A percentile compares a stretch with the other conserved stretches of the same genome.
phyloP scores from a whole-genome alignment of 192 early-diverging fungal genomes.

The Gaertneriomyces sp. region DNA sequence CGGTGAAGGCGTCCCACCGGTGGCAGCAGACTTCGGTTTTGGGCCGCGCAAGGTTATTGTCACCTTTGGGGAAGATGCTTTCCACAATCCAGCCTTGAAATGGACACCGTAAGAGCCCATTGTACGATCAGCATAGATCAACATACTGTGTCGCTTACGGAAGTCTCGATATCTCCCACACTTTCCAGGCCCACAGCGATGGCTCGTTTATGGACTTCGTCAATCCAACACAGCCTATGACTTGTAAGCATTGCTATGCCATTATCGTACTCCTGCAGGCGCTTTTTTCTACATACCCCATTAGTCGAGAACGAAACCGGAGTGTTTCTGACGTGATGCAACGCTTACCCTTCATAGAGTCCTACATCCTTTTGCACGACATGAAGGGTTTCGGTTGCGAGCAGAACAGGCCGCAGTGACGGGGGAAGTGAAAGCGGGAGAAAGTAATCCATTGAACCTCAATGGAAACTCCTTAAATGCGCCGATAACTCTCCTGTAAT shows the following conservation, averaged over 20 bases:
- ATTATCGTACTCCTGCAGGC: conserved; percentile 62
- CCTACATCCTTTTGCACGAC: conserved; percentile 62
- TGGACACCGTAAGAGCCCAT: conserved; percentile 5
- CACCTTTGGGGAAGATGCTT: conserved; percentile 62
- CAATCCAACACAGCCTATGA: conserved; percentile 78
- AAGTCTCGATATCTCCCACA: conserved; percentile 13
- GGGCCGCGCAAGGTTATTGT: conserved; percentile 35
- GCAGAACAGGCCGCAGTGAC: conserved; percentile 47
- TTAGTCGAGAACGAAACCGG: not conserved
- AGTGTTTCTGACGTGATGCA: not conserved
- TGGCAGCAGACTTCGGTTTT: no score
- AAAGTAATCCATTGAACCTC: conserved; percentile 41
- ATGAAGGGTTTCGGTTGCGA: conserved; percentile 50
- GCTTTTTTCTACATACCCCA: conserved; percentile 44
- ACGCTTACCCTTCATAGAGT: conserved; percentile 65
- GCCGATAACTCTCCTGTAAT: no score
- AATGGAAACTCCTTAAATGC: no score
- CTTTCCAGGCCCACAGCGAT: conserved; percentile 16
- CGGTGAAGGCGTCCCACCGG: no score
- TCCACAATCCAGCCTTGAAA: conserved; percentile 26
- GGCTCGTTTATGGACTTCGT: conserved; percentile 29
- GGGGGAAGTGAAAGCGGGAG: conserved; percentile 15
- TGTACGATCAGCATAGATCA: not conserved
- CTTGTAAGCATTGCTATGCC: conserved; percentile 73
- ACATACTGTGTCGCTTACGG: conserved; percentile 15